These are phyloP conservation scores for Diaporthe velutina DNA, from an alignment of 2,329 filamentous ascomycete species.

Conservation along the genomic window DNA sequence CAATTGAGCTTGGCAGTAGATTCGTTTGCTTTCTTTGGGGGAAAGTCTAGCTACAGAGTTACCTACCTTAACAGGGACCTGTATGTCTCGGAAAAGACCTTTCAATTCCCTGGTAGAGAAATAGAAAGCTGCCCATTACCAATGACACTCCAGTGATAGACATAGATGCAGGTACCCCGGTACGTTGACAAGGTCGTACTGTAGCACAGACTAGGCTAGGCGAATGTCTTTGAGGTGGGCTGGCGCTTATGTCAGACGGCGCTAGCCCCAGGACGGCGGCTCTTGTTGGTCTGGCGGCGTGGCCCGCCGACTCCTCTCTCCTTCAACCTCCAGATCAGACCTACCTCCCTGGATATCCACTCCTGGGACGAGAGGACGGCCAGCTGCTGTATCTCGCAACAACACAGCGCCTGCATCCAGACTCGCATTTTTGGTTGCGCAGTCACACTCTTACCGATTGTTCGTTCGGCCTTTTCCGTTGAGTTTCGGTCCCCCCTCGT, in stretches of 20 bases:
- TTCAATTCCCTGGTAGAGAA: neutral
- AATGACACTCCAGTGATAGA: neutral
- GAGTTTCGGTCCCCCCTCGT: slow-evolving; percentile 34
- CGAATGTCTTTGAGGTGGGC: neutral
- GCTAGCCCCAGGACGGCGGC: slow-evolving; percentile 17
- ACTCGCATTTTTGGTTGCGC: slow-evolving; percentile 35
- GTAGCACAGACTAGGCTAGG: neutral
- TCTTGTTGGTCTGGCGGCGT: slow-evolving; percentile 27
- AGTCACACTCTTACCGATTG: slow-evolving; percentile 39
- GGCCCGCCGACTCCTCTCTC: slow-evolving; percentile 30
- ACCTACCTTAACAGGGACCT: neutral
- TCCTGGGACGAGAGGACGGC: slow-evolving; percentile 35
- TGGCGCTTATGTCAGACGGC: slow-evolving; percentile 14
- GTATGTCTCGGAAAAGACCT: no score
- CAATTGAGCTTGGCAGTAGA: slow-evolving; percentile 1
- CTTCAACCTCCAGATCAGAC: slow-evolving; percentile 29
- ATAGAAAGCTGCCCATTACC: neutral
- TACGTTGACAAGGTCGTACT: no score
- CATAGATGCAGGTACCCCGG: slow-evolving; percentile 3
- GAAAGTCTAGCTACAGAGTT: neutral
- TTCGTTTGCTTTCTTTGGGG: neutral
- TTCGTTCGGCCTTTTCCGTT: slow-evolving; percentile 43
- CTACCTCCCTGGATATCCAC: slow-evolving; percentile 31
- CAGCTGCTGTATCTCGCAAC: slow-evolving; percentile 32
- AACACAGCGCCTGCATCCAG: slow-evolving; percentile 28